Conservation (phyloP, 78 protist genomes). For the Cyanophora paradoxa region DNA sequence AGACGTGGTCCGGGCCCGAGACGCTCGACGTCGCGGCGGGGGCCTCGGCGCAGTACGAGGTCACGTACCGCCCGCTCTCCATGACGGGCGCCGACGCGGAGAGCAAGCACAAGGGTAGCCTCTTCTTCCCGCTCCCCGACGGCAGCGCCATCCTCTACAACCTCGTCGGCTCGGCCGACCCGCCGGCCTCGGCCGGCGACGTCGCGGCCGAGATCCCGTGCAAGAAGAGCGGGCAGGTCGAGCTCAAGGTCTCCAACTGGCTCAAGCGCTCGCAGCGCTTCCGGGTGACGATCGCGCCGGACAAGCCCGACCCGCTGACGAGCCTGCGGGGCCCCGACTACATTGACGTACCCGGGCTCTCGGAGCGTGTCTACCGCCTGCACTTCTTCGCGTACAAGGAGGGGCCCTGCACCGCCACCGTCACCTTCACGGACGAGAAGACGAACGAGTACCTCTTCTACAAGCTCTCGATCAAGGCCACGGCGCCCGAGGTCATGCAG, state of each 20-base stretch:
- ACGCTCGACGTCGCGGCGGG: conserved; percentile 15
- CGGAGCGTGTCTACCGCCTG: conserved; percentile 32
- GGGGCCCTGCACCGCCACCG: conserved; percentile 18
- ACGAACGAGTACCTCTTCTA: conserved; percentile 50
- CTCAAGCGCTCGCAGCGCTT: conserved; percentile 52
- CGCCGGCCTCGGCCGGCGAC: conserved; percentile 26
- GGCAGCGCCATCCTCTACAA: conserved; percentile 47
- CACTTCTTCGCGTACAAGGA: conserved; percentile 29
- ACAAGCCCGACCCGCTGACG: background rate
- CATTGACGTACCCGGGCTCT: conserved; percentile 57
- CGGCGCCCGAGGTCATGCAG: conserved; percentile 12
- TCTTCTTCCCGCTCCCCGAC: conserved; percentile 68
- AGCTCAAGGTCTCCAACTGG: conserved; percentile 59
- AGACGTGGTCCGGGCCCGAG: conserved; percentile 38
- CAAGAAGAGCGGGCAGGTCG: background rate
- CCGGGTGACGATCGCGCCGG: conserved; percentile 20
- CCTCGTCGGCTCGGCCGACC: conserved; percentile 35
- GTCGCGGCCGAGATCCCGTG: conserved; percentile 1
- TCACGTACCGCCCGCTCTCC: conserved; percentile 49
- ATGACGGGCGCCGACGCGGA: conserved; percentile 27
- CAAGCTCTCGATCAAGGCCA: conserved; percentile 13
- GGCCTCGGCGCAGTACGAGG: background rate
- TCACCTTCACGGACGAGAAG: conserved; percentile 37
- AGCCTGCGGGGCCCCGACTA: conserved; percentile 25
- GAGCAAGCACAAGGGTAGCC: conserved; percentile 21